Base-by-base conservation (phyloP, 768 basidiomycete species). In the Termitomyces sp. region DNA sequence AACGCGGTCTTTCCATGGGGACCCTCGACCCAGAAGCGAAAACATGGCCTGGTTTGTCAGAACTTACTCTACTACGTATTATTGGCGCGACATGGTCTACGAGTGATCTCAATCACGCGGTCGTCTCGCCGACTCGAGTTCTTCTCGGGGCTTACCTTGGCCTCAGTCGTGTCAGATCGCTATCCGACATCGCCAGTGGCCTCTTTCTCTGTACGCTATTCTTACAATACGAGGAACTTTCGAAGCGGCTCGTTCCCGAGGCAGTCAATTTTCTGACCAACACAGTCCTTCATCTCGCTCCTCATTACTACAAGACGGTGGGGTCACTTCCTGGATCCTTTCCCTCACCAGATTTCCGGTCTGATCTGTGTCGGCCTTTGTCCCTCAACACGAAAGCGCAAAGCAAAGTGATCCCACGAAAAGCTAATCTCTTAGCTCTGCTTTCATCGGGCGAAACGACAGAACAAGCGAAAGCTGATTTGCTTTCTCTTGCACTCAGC, bases 71-170 rank as follows among this genome's bases (percentile, higher is more conserved):
- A 2, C 78, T 98, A 35, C 87, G 95, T 24, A 72, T 95, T 42
- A 83, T 93, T 55, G 94, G 94, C 4, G 76, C 80, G 15, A 77
- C 91, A 39, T 99, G 96, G 96, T 91, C 95, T 3, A 94, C 95
- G 2, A 96, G 94, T 71, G 97, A 99, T 74, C 83, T 96, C 75
- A 89, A 88, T 55, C 96, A 99, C 73, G 84, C 88, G 0, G 94
- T 98, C 50, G 78, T 94, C 20, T 91, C 92, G 0, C 93, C 95
- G 0, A 84, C 95, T 0, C 84, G 94, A 54, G 75, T 98, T 18
- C 82, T 98, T 58, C 91, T 97, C 79, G 93, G 91, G 1, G 89
- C 94, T 50, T 98, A 98, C 71, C 88, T 99, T 18, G 89, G 89
- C 8, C 79, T 99, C 33, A 84, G 87, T 58, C 87, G 94, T 4